Evolutionary conservation across 768 basidiomycete species (phyloP).

Genomic region (Termitomyces bulborhizus): DNA sequence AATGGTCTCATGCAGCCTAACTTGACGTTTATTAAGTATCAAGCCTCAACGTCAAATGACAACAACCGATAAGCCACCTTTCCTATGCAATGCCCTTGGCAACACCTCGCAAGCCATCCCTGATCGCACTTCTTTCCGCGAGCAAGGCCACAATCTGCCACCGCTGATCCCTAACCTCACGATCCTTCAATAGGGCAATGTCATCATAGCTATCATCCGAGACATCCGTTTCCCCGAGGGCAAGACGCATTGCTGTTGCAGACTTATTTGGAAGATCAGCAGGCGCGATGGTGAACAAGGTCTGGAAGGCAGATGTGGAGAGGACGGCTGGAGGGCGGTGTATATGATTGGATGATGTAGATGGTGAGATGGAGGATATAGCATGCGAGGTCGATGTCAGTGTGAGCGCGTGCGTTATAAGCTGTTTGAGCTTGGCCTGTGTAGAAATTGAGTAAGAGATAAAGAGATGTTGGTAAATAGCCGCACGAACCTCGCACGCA

Average conservation of each 20-base stretch:
- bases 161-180: constrained; percentile 60
- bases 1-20: background rate
- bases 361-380: constrained; percentile 68
- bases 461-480: background rate
- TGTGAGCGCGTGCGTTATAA: constrained; percentile 75
- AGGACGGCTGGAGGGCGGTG: constrained; percentile 42
- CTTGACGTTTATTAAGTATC: background rate
- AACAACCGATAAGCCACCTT: background rate
- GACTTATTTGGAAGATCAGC: constrained; percentile 74
- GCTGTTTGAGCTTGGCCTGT: constrained; percentile 78
- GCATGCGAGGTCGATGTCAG: constrained; percentile 72
- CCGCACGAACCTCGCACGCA: constrained; percentile 62
- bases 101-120: constrained; percentile 30
- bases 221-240: constrained; percentile 46
- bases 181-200: constrained; percentile 47
- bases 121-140: constrained; percentile 66
- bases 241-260: constrained; percentile 69
- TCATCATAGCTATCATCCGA: constrained; percentile 50
- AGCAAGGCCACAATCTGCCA: constrained; percentile 78
- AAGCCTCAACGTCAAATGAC: background rate
- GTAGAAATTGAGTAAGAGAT: background rate
- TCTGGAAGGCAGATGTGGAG: constrained; percentile 66
- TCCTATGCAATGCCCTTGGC: constrained; percentile 6
- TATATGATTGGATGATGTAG: constrained; percentile 32
- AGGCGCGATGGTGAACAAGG: constrained; percentile 71